Evolutionary conservation across 2,329 filamentous ascomycete genomes (phyloP).

Genomic region (Sarocladium strictum): DNA sequence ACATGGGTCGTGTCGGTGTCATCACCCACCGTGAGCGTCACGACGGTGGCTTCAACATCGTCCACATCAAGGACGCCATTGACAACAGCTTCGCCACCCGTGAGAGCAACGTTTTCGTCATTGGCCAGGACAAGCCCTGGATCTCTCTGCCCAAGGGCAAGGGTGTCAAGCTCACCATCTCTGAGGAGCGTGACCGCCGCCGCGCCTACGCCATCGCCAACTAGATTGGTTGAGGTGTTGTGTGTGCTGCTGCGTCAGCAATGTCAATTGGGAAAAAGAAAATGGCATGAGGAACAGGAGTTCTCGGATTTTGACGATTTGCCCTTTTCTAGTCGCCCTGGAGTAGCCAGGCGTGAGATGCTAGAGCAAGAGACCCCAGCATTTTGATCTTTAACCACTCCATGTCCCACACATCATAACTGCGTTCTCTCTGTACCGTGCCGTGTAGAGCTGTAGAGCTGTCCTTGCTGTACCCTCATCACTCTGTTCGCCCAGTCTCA

Average conservation of each 20-base stretch:
- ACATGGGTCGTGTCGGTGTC: conserved; percentile 99
- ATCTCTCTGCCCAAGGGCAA: conserved; percentile 99
- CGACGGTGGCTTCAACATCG: conserved; percentile 99
- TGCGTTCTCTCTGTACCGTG: background rate
- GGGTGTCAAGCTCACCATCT: conserved; percentile 99
- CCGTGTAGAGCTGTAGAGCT: background rate
- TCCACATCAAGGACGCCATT: conserved; percentile 99
- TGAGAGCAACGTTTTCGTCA: conserved; percentile 99
- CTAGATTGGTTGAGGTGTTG: conserved; percentile 31
- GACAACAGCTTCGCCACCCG: conserved; percentile 99
- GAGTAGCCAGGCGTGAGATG: conserved; percentile 11
- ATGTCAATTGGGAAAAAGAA: conserved; percentile 9
- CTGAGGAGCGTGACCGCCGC: conserved; percentile 98
- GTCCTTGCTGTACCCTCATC: no score
- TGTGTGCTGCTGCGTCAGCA: background rate
- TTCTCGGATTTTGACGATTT: conserved; percentile 14
- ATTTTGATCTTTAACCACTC: conserved; percentile 8
- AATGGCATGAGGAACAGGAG: conserved; percentile 14
- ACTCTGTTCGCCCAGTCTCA: no score
- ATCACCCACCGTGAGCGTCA: conserved; percentile 99
- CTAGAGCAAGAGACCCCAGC: conserved; percentile 9
- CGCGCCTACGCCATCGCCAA: conserved; percentile 57
- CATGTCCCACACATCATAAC: conserved; percentile 5
- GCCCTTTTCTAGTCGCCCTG: conserved; percentile 10
- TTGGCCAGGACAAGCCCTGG: conserved; percentile 98